Evolutionary conservation across 2,329 filamentous ascomycete genomes (phyloP).

Genomic region (Beauveria caledonica): DNA sequence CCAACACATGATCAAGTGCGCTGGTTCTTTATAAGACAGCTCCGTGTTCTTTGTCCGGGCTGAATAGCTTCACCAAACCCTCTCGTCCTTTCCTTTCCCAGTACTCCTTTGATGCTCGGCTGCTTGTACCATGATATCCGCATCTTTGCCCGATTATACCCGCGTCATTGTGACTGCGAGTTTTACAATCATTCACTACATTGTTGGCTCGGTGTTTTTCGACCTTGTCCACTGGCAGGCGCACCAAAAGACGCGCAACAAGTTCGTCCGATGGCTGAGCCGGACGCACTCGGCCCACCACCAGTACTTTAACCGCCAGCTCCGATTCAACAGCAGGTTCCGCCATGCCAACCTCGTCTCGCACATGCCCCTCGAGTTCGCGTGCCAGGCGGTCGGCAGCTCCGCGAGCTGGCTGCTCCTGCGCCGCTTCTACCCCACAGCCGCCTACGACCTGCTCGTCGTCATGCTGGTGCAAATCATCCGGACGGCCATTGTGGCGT

Average conservation of each 20-base stretch:
- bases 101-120: not conserved
- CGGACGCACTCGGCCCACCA: conserved; percentile 11
- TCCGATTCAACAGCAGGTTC: conserved; percentile 9
- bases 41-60: not conserved
- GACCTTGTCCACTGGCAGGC: conserved; percentile 12
- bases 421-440: not conserved
- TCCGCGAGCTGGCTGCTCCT: conserved; percentile 4
- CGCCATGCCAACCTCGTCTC: conserved; percentile 7
- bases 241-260: conserved; percentile 7
- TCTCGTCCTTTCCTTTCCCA: not conserved
- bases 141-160: not conserved
- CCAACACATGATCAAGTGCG: not conserved
- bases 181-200: conserved; percentile 3
- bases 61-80: not conserved
- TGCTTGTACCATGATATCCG: not conserved
- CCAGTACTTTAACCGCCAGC: conserved; percentile 11
- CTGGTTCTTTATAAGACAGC: not conserved
- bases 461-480: conserved; percentile 4
- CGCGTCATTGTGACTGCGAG: not conserved
- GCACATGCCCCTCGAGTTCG: conserved; percentile 11
- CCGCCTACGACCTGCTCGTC: not conserved
- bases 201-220: conserved; percentile 8
- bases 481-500: conserved; percentile 10
- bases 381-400: conserved; percentile 10
- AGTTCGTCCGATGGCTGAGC: conserved; percentile 8